Conservation (phyloP, 2,329 filamentous ascomycete genomes). For the Cladosporium colombiae region DNA sequence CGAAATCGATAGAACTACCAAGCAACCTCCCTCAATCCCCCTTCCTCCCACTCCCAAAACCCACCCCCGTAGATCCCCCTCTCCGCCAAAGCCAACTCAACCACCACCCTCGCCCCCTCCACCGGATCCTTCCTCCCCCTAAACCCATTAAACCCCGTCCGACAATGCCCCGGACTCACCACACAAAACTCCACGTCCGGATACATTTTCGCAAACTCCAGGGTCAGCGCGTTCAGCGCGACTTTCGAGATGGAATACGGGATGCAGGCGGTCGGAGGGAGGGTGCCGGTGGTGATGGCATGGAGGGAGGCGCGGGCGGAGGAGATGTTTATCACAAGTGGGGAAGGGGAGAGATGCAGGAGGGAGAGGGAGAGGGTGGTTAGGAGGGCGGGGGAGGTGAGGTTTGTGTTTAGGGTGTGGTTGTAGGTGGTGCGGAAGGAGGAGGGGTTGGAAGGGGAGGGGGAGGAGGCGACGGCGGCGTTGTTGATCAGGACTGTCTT, state of each 20-base stretch:
- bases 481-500: slow-evolving; percentile 45
- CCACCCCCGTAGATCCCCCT: slow-evolving; percentile 23
- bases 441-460: slow-evolving; percentile 27
- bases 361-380: slow-evolving; percentile 36
- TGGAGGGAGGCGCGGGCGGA: slow-evolving; percentile 35
- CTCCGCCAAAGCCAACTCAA: slow-evolving; percentile 26
- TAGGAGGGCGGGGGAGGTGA: slow-evolving; percentile 46
- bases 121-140: slow-evolving; percentile 28
- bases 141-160: slow-evolving; percentile 32
- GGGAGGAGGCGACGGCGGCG: slow-evolving; percentile 38
- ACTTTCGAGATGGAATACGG: slow-evolving; percentile 30
- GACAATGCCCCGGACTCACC: slow-evolving; percentile 30
- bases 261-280: slow-evolving; percentile 34
- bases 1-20: too few relatives aligned
- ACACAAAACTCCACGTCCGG: slow-evolving; percentile 24
- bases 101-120: slow-evolving; percentile 27
- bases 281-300: slow-evolving; percentile 28
- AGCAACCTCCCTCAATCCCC: slow-evolving; percentile 20
- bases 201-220: slow-evolving; percentile 28
- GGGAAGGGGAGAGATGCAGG: slow-evolving; percentile 27
- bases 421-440: slow-evolving; percentile 39
- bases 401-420: slow-evolving; percentile 44
- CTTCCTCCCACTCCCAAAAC: slow-evolving; percentile 27
- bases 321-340: slow-evolving; percentile 40
- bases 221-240: slow-evolving; percentile 30